Evolutionary conservation across 495 filamentous ascomycete genomes (phyloP).

Genomic region (Neurospora sp.): DNA sequence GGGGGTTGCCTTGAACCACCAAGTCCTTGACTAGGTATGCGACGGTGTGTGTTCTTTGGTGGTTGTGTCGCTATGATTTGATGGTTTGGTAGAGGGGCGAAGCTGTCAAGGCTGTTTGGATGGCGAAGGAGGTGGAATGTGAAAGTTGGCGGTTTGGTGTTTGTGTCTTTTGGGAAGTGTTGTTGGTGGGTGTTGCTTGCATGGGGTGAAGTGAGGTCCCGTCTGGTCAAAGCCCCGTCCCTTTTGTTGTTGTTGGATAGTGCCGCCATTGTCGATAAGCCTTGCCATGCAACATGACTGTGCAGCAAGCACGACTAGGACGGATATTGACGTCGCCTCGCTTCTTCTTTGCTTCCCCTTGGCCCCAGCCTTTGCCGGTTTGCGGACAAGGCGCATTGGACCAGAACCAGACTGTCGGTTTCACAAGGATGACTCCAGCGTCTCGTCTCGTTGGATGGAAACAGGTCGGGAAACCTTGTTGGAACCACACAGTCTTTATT

Average conservation of each 20-base stretch:
- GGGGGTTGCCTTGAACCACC: too few species aligned
- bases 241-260: neutral
- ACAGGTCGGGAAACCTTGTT: neutral
- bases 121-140: neutral
- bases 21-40: too few species aligned
- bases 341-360: neutral
- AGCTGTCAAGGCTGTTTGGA: neutral
- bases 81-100: neutral
- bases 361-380: neutral
- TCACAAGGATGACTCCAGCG: conserved; percentile 5
- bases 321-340: neutral
- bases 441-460: conserved; percentile 6
- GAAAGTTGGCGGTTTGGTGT: neutral
- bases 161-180: neutral
- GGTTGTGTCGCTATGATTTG: neutral
- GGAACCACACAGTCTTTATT: neutral
- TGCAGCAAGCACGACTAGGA: neutral
- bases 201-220: neutral
- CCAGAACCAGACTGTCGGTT: conserved; percentile 1
- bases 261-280: neutral
- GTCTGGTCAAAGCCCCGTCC: neutral
- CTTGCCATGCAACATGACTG: neutral
- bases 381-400: neutral
- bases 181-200: neutral
- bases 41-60: neutral